These are phyloP conservation scores for Colletotrichum plurivorum DNA, from an alignment of 2,329 filamentous ascomycete genomes.

Conservation along the genomic window DNA sequence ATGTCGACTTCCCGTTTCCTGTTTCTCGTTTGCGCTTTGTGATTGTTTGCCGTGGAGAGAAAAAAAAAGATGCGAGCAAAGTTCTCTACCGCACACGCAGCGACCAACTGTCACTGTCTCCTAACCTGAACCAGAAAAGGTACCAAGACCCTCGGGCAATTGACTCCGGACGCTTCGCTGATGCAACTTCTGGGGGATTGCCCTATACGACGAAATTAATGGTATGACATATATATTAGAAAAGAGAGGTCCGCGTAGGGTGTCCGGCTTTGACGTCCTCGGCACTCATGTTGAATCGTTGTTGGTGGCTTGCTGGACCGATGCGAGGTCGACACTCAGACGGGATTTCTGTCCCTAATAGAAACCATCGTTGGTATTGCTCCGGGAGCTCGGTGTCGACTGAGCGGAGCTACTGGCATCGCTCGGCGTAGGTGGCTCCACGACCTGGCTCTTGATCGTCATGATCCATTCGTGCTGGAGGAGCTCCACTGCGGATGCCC, in stretches of 20 bases:
- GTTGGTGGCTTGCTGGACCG: conserved; percentile 1
- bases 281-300: conserved; percentile 9
- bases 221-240: conserved; percentile 17
- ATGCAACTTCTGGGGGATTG: conserved; percentile 41
- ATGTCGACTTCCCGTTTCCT: not conserved
- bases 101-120: conserved; percentile 14
- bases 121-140: conserved; percentile 31
- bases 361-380: conserved; percentile 41
- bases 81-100: not conserved
- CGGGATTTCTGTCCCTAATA: conserved; percentile 37
- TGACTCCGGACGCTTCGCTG: conserved; percentile 43
- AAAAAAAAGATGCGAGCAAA: not conserved
- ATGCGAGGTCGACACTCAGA: not conserved
- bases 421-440: conserved; percentile 75
- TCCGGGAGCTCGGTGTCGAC: conserved; percentile 43
- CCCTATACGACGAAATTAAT: conserved; percentile 18
- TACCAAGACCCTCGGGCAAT: conserved; percentile 28
- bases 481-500: conserved; percentile 88
- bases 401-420: conserved; percentile 63
- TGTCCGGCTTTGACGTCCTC: not conserved
- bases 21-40: conserved; percentile 13
- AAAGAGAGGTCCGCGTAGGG: not conserved
- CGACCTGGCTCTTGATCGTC: conserved; percentile 74
- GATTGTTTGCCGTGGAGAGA: conserved; percentile 18
- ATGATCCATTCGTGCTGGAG: conserved; percentile 94